These are phyloP conservation scores for Coccomyxa sp. DNA, from an alignment of 139 green algal genomes.

Conservation along the genomic window DNA sequence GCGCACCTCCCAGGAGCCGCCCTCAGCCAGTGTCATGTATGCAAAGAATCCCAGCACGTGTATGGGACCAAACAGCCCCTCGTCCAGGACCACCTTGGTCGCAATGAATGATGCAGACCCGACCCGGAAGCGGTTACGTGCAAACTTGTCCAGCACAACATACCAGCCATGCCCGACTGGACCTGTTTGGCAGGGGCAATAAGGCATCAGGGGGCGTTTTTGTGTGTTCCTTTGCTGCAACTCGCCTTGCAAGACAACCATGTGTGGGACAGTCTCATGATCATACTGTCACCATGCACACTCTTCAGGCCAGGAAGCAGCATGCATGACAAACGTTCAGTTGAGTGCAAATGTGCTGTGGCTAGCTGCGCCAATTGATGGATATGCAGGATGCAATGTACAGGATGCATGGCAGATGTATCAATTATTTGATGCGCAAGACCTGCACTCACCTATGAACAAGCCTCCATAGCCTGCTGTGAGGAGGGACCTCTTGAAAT, in stretches of 20 bases:
- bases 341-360: too few relatives aligned
- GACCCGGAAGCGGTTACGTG: neutral
- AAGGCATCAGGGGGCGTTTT: neutral
- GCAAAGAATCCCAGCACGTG: slow-evolving; percentile 26
- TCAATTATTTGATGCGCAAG: too few relatives aligned
- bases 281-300: neutral
- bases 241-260: neutral
- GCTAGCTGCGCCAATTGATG: too few relatives aligned
- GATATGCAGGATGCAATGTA: too few relatives aligned
- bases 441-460: neutral
- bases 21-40: slow-evolving; percentile 23
- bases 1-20: slow-evolving; percentile 17
- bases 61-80: slow-evolving; percentile 21
- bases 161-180: slow-evolving; percentile 8
- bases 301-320: too few relatives aligned
- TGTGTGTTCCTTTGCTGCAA: too few relatives aligned
- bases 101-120: neutral
- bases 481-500: neutral
- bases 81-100: slow-evolving; percentile 13
- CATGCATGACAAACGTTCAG: neutral
- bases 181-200: neutral
- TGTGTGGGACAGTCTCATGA: neutral
- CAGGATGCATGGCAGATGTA: too few relatives aligned
- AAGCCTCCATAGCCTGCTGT: neutral
- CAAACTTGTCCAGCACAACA: neutral